Evolutionary conservation across 129 eudicot genomes (phyloP).

Genomic region (Oenanthe sinensis): DNA sequence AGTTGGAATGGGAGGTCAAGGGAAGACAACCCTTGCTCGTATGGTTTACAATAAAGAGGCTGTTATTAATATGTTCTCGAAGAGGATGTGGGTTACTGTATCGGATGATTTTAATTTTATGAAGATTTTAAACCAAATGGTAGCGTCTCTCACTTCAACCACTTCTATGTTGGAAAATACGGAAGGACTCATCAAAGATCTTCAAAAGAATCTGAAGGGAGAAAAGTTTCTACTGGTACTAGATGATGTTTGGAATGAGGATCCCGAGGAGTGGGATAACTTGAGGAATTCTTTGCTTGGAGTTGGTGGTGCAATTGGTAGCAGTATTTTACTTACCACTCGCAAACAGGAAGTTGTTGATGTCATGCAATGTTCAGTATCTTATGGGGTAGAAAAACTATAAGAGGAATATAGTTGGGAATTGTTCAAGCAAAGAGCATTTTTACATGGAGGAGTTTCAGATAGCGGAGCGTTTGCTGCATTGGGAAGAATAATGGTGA

Average conservation of each 20-base stretch:
- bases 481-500: slow-evolving; percentile 9
- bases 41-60: neutral
- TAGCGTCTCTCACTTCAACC: too few species aligned
- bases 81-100: too few species aligned
- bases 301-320: slow-evolving; percentile 7
- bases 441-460: neutral
- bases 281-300: slow-evolving; percentile 12
- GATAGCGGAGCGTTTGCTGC: neutral
- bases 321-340: slow-evolving; percentile 21
- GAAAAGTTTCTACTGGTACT: slow-evolving; percentile 7
- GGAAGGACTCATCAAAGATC: neutral
- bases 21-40: slow-evolving; percentile 1
- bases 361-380: neutral
- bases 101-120: too few species aligned
- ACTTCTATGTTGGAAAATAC: too few species aligned
- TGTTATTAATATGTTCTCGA: neutral
- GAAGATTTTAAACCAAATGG: too few species aligned
- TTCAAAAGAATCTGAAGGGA: neutral
- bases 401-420: slow-evolving; percentile 19
- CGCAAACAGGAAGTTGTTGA: slow-evolving; percentile 6
- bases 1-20: slow-evolving; percentile 1
- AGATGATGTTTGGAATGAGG: slow-evolving; percentile 25
- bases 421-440: slow-evolving; percentile 7
- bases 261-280: slow-evolving; percentile 5
- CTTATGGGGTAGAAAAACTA: slow-evolving; percentile 2